phyloP scores from a whole-genome alignment of 805 yeast species.

The Pichia membranifaciens region DNA sequence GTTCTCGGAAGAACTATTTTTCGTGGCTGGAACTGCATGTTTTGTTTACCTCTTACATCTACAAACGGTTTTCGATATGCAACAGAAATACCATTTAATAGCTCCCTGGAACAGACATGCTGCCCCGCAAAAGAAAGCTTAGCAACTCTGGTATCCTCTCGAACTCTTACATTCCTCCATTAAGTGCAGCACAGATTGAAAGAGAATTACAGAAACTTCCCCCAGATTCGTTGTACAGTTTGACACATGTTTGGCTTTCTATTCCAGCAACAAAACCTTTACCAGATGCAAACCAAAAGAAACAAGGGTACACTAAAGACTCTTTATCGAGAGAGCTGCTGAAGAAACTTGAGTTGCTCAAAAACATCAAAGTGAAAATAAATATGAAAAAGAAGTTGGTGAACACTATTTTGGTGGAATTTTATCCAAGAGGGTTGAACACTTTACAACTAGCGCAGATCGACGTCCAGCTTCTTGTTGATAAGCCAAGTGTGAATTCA shows the following conservation, averaged over 20 bases:
- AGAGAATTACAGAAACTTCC: slow-evolving; percentile 25
- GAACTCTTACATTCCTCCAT: slow-evolving; percentile 30
- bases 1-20: too few species aligned
- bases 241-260: slow-evolving; percentile 31
- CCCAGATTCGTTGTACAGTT: slow-evolving; percentile 27
- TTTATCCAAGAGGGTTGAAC: slow-evolving; percentile 54
- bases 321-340: slow-evolving; percentile 17
- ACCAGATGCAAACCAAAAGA: slow-evolving; percentile 17
- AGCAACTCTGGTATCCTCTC: slow-evolving; percentile 27
- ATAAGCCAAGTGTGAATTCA: slow-evolving; percentile 42
- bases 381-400: slow-evolving; percentile 31
- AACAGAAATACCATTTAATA: too few species aligned
- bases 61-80: too few species aligned
- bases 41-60: background rate
- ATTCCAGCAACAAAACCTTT: slow-evolving; percentile 28
- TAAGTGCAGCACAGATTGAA: slow-evolving; percentile 19
- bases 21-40: background rate
- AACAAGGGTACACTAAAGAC: slow-evolving; percentile 17
- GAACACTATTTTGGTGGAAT: slow-evolving; percentile 42
- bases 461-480: slow-evolving; percentile 60
- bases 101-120: background rate
- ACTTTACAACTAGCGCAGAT: slow-evolving; percentile 63
- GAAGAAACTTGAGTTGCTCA: slow-evolving; percentile 8
- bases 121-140: slow-evolving; percentile 3
- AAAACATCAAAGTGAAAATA: slow-evolving; percentile 7